Percentiles rank a stretch among this genome's conserved stretches.
phyloP scores from a whole-genome alignment of 2,329 filamentous ascomycete genomes.

The Neurospora sp. region DNA sequence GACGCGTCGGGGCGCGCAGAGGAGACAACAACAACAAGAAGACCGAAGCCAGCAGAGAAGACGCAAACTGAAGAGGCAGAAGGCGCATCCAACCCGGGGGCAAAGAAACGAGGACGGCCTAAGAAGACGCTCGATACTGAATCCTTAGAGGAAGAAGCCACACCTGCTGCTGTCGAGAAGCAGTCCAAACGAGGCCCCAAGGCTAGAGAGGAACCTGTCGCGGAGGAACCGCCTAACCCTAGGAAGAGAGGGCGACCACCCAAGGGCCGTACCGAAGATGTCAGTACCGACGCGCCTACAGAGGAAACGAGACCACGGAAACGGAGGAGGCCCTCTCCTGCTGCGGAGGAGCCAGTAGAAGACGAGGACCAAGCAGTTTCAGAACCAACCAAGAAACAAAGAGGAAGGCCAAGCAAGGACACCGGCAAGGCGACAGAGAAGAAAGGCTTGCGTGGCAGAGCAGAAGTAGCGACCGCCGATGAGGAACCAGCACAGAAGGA shows the following conservation, averaged over 20 bases:
- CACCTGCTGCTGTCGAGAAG: background rate
- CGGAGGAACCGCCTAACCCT: slow-evolving; percentile 7
- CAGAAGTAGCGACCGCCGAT: background rate
- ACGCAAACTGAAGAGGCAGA: background rate
- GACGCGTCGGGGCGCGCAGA: slow-evolving; percentile 15
- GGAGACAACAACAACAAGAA: background rate
- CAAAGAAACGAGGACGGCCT: slow-evolving; percentile 10
- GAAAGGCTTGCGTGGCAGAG: background rate
- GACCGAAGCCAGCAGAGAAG: background rate
- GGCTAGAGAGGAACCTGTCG: background rate
- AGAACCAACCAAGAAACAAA: background rate
- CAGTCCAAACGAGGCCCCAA: background rate
- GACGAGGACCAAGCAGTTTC: background rate
- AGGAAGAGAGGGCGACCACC: slow-evolving; percentile 12
- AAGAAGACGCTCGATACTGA: slow-evolving; percentile 6
- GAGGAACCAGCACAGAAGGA: slow-evolving; percentile 2
- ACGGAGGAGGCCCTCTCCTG: background rate
- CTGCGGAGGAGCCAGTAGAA: background rate
- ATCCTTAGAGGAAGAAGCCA: slow-evolving; percentile 1
- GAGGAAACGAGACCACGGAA: slow-evolving; percentile 10
- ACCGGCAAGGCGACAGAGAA: background rate
- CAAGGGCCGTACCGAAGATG: background rate
- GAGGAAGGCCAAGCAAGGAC: background rate
- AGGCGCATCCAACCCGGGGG: background rate
- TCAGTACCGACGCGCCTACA: background rate